These are phyloP conservation scores for Zygosaccharomyces siamensis DNA, from an alignment of 805 yeast genomes.

Conservation along the genomic window DNA sequence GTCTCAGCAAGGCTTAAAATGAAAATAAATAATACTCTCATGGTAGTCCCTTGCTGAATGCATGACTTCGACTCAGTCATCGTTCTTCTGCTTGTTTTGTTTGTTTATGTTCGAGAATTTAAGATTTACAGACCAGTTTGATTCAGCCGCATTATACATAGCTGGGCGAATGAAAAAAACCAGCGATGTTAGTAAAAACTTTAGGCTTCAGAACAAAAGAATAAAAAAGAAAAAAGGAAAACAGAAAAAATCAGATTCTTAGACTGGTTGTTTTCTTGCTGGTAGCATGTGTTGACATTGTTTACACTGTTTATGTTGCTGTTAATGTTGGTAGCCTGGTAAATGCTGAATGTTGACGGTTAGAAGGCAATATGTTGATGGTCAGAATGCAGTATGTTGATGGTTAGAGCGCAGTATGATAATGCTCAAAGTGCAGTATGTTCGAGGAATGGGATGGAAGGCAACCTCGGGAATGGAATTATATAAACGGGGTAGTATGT, in stretches of 20 bases:
- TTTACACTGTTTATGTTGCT: background rate
- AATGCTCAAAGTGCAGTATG: background rate
- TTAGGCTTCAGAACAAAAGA: background rate
- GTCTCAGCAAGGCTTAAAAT: background rate
- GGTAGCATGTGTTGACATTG: background rate
- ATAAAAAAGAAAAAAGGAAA: background rate
- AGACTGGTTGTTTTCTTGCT: background rate
- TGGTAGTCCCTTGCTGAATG: background rate
- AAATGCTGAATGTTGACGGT: background rate
- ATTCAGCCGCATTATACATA: background rate
- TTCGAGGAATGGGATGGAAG: background rate
- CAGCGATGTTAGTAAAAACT: background rate
- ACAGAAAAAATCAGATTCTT: background rate
- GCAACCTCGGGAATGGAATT: background rate
- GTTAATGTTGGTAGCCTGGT: background rate
- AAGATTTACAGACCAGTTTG: background rate
- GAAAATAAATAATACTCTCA: background rate
- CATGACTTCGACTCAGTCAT: no score
- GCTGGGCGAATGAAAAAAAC: background rate
- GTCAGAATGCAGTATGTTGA: background rate
- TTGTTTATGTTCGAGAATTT: background rate
- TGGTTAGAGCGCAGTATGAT: background rate
- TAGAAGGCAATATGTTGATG: background rate
- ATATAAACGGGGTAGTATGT: background rate
- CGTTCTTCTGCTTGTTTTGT: background rate